Conservation (phyloP, 371 early-diverging fungal species). For the Mucor piriformis region DNA sequence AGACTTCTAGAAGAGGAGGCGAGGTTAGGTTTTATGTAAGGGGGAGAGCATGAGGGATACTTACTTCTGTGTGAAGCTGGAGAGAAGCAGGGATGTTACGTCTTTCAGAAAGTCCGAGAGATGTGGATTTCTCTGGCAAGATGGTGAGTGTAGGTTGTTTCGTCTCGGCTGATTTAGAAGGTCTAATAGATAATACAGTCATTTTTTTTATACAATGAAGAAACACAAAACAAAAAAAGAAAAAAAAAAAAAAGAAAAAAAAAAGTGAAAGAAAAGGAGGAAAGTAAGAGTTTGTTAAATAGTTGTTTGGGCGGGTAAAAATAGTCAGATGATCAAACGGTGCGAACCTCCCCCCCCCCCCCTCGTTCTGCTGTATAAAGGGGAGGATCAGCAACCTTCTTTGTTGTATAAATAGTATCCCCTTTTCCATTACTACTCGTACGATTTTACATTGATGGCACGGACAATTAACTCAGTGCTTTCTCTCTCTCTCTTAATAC, state of each 20-base stretch:
- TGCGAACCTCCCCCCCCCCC: too few relatives aligned
- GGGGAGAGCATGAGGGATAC: background rate
- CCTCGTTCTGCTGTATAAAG: background rate
- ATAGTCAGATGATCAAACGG: background rate
- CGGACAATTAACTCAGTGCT: background rate
- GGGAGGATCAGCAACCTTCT: background rate
- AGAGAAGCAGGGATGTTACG: constrained; percentile 21
- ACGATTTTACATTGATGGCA: background rate
- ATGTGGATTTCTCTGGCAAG: constrained; percentile 20
- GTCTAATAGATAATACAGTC: background rate
- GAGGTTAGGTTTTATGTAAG: background rate
- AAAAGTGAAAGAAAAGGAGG: constrained; percentile 1
- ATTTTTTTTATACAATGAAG: background rate
- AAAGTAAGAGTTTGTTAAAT: background rate
- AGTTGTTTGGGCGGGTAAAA: constrained; percentile 2
- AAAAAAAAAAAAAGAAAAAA: constrained; percentile 6
- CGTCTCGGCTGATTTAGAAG: constrained; percentile 15
- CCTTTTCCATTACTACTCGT: background rate
- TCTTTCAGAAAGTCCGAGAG: constrained; percentile 12
- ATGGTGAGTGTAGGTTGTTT: constrained; percentile 2
- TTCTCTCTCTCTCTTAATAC: background rate
- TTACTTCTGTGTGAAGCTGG: background rate
- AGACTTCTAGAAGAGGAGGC: constrained; percentile 54
- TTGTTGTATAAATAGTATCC: constrained; percentile 1
- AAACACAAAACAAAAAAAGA: constrained; percentile 4